Percentiles rank a stretch among this genome's conserved stretches.
Conservation (phyloP, 2,329 filamentous ascomycete genomes). For the Nemania sp. region DNA sequence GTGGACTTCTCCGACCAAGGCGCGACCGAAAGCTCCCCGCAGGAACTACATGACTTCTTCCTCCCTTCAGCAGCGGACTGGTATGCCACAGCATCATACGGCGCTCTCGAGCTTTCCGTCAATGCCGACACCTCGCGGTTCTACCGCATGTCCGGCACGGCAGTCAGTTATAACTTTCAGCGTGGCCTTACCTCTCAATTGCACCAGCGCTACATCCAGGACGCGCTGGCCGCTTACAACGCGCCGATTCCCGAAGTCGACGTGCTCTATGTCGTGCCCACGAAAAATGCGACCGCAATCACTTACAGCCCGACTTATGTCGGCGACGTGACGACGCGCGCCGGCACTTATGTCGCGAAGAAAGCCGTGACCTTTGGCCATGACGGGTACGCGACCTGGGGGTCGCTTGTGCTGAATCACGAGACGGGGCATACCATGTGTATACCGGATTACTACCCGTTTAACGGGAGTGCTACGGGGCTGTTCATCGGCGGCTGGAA, state of each 20-base stretch:
- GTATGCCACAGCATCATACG: slow-evolving; percentile 33
- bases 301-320: slow-evolving; percentile 37
- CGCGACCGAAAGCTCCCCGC: slow-evolving; percentile 30
- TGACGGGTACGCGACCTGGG: slow-evolving; percentile 40
- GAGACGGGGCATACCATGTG: slow-evolving; percentile 46
- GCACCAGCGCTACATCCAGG: slow-evolving; percentile 37
- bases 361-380: slow-evolving; percentile 41
- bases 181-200: slow-evolving; percentile 34
- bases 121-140: slow-evolving; percentile 33
- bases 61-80: slow-evolving; percentile 35
- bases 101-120: slow-evolving; percentile 27
- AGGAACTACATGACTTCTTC: slow-evolving; percentile 33
- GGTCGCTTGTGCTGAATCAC: slow-evolving; percentile 43
- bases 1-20: slow-evolving; percentile 36
- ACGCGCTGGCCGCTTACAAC: slow-evolving; percentile 36
- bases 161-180: slow-evolving; percentile 33
- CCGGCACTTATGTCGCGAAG: slow-evolving; percentile 33
- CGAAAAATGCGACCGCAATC: slow-evolving; percentile 32
- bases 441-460: slow-evolving; percentile 44
- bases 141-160: slow-evolving; percentile 33
- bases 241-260: slow-evolving; percentile 27
- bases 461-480: slow-evolving; percentile 32
- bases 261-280: slow-evolving; percentile 40
- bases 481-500: slow-evolving; percentile 44
- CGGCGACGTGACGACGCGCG: slow-evolving; percentile 30